A percentile compares a stretch with the other conserved stretches of the same genome.
phyloP scores from a whole-genome alignment of 306 rosid genomes.

The Leucaena leucocephala region DNA sequence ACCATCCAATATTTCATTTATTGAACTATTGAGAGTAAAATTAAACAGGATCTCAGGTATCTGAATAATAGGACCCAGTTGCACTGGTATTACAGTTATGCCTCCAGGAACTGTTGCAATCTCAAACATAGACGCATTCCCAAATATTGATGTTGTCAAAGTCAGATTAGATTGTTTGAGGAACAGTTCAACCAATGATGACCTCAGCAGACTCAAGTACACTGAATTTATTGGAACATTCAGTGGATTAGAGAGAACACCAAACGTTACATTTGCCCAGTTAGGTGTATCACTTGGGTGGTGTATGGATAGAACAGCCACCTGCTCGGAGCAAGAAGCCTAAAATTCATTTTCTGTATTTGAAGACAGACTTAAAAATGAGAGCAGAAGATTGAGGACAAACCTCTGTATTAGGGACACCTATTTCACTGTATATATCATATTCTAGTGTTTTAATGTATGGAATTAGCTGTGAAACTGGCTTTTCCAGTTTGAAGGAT shows the following conservation, averaged over 20 bases:
- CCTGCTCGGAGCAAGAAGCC: slow-evolving; percentile 53
- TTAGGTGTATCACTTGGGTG: slow-evolving; percentile 57
- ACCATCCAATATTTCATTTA: slow-evolving; percentile 61
- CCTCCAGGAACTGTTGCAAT: slow-evolving; percentile 79
- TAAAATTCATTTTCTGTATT: slow-evolving; percentile 36
- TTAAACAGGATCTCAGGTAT: slow-evolving; percentile 74
- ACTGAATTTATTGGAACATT: slow-evolving; percentile 66
- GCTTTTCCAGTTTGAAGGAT: slow-evolving; percentile 77
- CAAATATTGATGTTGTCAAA: slow-evolving; percentile 66
- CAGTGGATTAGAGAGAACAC: slow-evolving; percentile 76
- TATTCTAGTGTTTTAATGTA: slow-evolving; percentile 67
- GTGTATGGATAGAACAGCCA: slow-evolving; percentile 79
- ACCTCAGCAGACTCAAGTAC: slow-evolving; percentile 70
- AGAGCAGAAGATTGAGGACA: slow-evolving; percentile 31
- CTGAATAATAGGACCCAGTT: slow-evolving; percentile 55
- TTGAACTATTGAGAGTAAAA: slow-evolving; percentile 79
- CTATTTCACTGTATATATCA: slow-evolving; percentile 77
- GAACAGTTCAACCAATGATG: slow-evolving; percentile 71
- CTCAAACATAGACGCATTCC: slow-evolving; percentile 72
- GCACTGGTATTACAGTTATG: slow-evolving; percentile 70
- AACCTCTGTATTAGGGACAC: slow-evolving; percentile 77
- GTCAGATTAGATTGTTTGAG: slow-evolving; percentile 77
- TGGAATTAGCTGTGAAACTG: slow-evolving; percentile 76
- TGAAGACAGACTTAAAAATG: slow-evolving; percentile 18
- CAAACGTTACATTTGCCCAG: slow-evolving; percentile 71